Evolutionary conservation across 2,329 filamentous ascomycete genomes (phyloP).

Genomic region (Rhinocladiella mackenziei): DNA sequence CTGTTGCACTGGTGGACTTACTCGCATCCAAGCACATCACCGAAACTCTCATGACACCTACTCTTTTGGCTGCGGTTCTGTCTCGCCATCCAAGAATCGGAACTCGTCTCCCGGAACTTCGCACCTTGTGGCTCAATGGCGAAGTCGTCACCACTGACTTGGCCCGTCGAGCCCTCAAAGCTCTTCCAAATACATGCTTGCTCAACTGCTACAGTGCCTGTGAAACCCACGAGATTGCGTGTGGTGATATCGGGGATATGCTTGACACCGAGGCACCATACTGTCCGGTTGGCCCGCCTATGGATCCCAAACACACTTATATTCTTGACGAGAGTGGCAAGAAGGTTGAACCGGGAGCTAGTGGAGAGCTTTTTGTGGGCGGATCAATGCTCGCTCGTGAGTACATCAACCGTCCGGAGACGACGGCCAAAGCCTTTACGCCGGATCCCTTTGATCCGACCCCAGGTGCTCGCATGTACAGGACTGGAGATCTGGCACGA

Average conservation of each 20-base stretch:
- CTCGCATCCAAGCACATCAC: constrained; percentile 64
- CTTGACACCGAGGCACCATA: constrained; percentile 61
- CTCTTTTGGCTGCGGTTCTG: constrained; percentile 69
- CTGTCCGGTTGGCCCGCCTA: constrained; percentile 68
- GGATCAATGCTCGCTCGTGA: constrained; percentile 69
- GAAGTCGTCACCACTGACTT: constrained; percentile 78
- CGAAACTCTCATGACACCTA: constrained; percentile 80
- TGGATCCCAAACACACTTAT: constrained; percentile 66
- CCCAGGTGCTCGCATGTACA: constrained; percentile 65
- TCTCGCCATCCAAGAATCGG: constrained; percentile 64
- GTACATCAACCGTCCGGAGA: constrained; percentile 76
- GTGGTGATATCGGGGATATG: constrained; percentile 68
- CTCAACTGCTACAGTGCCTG: constrained; percentile 80
- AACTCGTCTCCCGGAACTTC: constrained; percentile 60
- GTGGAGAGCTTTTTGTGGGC: constrained; percentile 71
- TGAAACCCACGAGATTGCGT: constrained; percentile 76
- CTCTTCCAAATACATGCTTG: constrained; percentile 64
- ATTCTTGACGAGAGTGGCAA: constrained; percentile 67
- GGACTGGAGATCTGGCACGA: constrained; percentile 67
- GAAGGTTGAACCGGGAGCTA: constrained; percentile 57
- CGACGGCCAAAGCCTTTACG: constrained; percentile 68
- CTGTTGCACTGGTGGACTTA: constrained; percentile 66
- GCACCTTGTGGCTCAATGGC: constrained; percentile 74
- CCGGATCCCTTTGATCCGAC: constrained; percentile 60
- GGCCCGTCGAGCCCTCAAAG: constrained; percentile 62